These are phyloP conservation scores for Russula lepida DNA, from an alignment of 768 basidiomycete genomes.

Conservation along the genomic window DNA sequence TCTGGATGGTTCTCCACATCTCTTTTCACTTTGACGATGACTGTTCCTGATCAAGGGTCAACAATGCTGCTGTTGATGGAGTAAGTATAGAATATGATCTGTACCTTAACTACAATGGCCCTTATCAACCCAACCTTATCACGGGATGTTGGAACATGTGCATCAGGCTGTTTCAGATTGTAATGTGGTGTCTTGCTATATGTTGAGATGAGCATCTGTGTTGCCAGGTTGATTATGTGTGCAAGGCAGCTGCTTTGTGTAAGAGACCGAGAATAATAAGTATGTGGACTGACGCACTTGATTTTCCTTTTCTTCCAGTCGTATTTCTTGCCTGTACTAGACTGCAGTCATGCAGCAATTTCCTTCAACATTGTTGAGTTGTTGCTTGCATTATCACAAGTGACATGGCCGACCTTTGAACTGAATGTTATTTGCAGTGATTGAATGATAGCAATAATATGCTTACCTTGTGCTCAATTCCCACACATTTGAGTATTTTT, in stretches of 20 bases:
- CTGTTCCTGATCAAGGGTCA: not conserved
- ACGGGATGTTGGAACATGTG: not conserved
- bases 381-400: not conserved
- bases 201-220: not conserved
- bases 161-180: not conserved
- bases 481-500: too few species aligned
- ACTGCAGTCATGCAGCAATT: not conserved
- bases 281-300: not conserved
- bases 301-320: not conserved
- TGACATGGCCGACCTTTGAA: not conserved
- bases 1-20: not conserved
- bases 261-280: not conserved
- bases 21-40: not conserved
- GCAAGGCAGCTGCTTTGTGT: not conserved
- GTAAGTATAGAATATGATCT: too few species aligned
- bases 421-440: too few species aligned
- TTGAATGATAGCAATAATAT: not conserved
- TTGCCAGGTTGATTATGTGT: not conserved
- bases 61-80: too few species aligned
- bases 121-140: not conserved
- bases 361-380: not conserved
- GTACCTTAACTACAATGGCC: conserved; percentile 25
- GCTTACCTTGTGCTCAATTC: not conserved
- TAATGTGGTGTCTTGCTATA: not conserved
- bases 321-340: not conserved